phyloP scores from a whole-genome alignment of 2,329 filamentous ascomycete genomes.

The Trichoderma endophyticum region DNA sequence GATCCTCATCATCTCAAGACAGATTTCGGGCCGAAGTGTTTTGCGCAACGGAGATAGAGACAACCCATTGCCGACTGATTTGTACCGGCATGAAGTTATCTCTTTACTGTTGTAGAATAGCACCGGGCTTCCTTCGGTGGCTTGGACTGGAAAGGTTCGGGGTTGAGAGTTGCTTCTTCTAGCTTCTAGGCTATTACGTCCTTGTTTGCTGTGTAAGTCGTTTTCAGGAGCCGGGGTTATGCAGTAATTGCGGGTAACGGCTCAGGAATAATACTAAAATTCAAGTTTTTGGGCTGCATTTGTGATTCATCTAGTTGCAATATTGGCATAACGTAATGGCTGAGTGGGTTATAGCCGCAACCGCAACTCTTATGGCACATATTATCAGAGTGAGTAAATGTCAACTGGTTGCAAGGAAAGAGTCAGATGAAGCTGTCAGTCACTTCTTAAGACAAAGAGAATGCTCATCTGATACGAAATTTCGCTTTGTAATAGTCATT shows the following conservation, averaged over 20 bases:
- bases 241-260: background rate
- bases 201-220: background rate
- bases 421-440: background rate
- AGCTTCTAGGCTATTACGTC: background rate
- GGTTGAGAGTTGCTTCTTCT: background rate
- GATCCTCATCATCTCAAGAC: background rate
- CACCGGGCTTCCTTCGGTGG: slow-evolving; percentile 6
- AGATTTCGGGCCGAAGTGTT: background rate
- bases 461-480: background rate
- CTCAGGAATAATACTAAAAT: background rate
- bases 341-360: background rate
- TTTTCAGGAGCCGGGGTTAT: background rate
- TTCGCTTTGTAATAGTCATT: background rate
- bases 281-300: background rate
- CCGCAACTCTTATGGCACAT: too few relatives aligned
- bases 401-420: background rate
- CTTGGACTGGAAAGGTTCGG: background rate
- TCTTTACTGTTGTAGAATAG: slow-evolving; percentile 1
- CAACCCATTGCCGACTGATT: background rate
- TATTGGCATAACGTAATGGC: background rate
- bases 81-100: background rate
- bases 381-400: background rate
- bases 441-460: background rate
- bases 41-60: background rate
- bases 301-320: background rate